phyloP scores from a whole-genome alignment of 805 yeast species.

The Kuraishia borneana region DNA sequence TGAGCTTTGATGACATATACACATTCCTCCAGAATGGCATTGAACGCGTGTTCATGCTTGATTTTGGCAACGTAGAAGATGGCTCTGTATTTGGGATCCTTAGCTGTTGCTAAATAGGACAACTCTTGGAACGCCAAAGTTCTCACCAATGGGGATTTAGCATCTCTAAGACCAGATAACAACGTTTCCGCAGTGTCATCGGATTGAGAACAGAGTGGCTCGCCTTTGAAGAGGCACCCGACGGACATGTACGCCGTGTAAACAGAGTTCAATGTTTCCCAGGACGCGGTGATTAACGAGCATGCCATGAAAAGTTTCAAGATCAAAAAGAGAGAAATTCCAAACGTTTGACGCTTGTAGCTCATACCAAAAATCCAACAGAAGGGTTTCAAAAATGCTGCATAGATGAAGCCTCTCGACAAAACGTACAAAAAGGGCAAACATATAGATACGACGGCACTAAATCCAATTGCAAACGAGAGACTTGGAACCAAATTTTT shows the following conservation, averaged over 20 bases:
- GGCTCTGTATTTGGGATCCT: constrained; percentile 33
- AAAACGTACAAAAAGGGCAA: constrained; percentile 29
- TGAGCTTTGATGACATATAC: constrained; percentile 37
- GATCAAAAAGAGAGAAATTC: constrained; percentile 19
- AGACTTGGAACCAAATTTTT: constrained; percentile 11
- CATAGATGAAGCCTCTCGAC: constrained; percentile 31
- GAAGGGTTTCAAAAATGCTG: constrained; percentile 17
- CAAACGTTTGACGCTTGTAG: constrained; percentile 25
- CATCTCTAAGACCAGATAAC: constrained; percentile 49
- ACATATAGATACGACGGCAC: constrained; percentile 15
- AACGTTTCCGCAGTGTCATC: constrained; percentile 55
- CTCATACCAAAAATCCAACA: constrained; percentile 25
- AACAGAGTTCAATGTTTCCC: constrained; percentile 48
- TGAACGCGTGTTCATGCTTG: constrained; percentile 41
- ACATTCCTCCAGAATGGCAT: constrained; percentile 49
- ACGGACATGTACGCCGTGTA: constrained; percentile 57
- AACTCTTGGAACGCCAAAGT: constrained; percentile 70
- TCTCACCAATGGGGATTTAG: constrained; percentile 32
- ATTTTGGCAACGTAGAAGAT: constrained; percentile 42
- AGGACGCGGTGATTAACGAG: constrained; percentile 24
- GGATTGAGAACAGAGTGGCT: constrained; percentile 46
- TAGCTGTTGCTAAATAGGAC: constrained; percentile 47
- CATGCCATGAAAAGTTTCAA: constrained; percentile 20
- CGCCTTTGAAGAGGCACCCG: constrained; percentile 62
- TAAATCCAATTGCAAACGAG: constrained; percentile 11